phyloP scores from a whole-genome alignment of 352 stramenopile genomes.

The Pythium diclinum region DNA sequence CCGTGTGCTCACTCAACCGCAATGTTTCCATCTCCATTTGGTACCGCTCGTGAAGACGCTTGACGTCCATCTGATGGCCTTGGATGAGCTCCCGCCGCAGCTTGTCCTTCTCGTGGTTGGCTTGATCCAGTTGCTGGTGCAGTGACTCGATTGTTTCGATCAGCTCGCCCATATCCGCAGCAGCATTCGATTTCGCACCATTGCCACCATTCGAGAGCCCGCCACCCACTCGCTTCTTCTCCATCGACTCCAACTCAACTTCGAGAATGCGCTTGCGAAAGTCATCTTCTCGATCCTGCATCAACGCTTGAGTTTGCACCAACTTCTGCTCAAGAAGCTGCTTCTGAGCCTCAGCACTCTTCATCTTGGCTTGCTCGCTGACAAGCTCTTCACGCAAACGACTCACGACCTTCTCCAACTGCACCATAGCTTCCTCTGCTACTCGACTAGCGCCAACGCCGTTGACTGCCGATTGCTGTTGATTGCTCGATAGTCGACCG shows the following conservation, averaged over 20 bases:
- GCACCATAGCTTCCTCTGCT: neutral
- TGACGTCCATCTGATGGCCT: constrained; percentile 50
- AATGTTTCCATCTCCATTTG: constrained; percentile 64
- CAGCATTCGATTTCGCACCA: constrained; percentile 9
- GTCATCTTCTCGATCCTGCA: constrained; percentile 60
- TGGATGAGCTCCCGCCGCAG: constrained; percentile 35
- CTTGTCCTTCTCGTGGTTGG: constrained; percentile 38
- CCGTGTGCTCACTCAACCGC: constrained; percentile 55
- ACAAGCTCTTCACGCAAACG: constrained; percentile 32
- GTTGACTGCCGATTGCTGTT: neutral
- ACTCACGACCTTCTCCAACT: constrained; percentile 11
- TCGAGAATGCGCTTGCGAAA: constrained; percentile 52
- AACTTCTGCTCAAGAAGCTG: constrained; percentile 49
- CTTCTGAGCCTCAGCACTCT: constrained; percentile 29
- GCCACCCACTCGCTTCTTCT: constrained; percentile 4
- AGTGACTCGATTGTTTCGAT: constrained; percentile 77
- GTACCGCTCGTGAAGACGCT: constrained; percentile 62
- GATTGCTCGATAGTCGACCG: constrained; percentile 11
- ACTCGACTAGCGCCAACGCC: neutral
- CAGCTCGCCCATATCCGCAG: constrained; percentile 43
- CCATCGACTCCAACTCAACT: constrained; percentile 33
- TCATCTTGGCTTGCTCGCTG: constrained; percentile 24
- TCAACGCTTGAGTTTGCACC: constrained; percentile 33
- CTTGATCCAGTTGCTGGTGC: constrained; percentile 53
- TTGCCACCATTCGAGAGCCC: neutral